Conservation (phyloP, 495 filamentous ascomycete species). For the Penicillium cinerascens region DNA sequence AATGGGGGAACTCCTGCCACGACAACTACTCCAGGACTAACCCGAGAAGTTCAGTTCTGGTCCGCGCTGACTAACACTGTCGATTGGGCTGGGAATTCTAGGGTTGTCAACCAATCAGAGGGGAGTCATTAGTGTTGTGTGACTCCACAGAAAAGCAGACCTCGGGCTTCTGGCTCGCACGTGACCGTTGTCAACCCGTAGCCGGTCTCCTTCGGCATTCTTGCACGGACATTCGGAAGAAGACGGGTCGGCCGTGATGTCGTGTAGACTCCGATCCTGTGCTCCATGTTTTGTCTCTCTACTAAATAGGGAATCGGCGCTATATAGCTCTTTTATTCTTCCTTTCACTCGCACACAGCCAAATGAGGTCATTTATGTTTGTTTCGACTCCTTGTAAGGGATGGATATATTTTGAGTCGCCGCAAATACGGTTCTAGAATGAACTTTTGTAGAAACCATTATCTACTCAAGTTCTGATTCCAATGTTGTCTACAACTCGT, state of each 20-base stretch:
- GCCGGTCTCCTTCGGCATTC: not conserved
- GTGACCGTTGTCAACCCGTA: not conserved
- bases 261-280: not conserved
- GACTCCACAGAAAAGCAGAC: not conserved
- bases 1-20: constrained; percentile 22
- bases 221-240: not conserved
- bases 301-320: not conserved
- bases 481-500: no score
- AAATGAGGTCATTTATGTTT: no score
- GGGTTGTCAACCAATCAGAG: not conserved
- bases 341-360: no score
- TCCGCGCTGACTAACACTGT: constrained; percentile 36
- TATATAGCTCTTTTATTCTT: no score
- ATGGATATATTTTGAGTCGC: no score
- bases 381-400: no score
- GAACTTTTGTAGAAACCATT: no score
- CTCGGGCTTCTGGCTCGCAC: not conserved
- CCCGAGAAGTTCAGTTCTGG: constrained; percentile 20
- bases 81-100: not conserved
- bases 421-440: no score
- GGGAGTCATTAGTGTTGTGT: not conserved
- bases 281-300: not conserved
- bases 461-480: no score
- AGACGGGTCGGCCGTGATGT: not conserved
- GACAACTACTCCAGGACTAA: constrained; percentile 18